A percentile compares a stretch with the other conserved stretches of the same genome.
phyloP scores from a whole-genome alignment of 768 basidiomycete species.

The Naganishia friedmannii region DNA sequence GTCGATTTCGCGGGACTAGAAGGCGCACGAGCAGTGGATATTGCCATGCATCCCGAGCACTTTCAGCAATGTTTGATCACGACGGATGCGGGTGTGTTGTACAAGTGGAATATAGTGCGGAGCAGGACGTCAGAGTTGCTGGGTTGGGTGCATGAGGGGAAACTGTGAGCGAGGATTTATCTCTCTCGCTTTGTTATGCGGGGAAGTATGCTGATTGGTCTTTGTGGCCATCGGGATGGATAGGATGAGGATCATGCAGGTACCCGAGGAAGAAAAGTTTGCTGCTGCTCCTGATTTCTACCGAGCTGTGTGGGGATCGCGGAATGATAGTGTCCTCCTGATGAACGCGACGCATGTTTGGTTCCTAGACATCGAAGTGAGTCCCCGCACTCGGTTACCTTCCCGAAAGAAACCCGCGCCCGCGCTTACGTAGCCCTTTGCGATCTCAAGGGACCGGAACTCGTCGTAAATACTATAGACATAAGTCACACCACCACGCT shows the following conservation, averaged over 20 bases:
- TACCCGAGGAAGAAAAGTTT: neutral
- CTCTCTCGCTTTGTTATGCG: too few species aligned
- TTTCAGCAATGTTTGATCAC: slow-evolving; percentile 19
- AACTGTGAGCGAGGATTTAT: neutral
- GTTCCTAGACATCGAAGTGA: slow-evolving; percentile 10
- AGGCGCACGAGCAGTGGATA: neutral
- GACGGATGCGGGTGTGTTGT: slow-evolving; percentile 8
- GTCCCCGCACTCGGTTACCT: neutral
- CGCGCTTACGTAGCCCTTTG: neutral
- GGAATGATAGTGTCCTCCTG: neutral
- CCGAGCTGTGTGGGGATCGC: slow-evolving; percentile 18
- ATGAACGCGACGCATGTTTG: neutral
- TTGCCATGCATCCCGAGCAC: slow-evolving; percentile 6
- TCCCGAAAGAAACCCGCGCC: neutral
- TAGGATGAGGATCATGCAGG: neutral
- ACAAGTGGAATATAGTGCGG: slow-evolving; percentile 12
- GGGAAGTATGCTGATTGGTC: too few species aligned
- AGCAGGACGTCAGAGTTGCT: neutral
- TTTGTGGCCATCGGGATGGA: too few species aligned
- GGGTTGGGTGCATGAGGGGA: slow-evolving; percentile 2
- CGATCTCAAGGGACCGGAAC: neutral
- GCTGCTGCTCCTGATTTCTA: neutral
- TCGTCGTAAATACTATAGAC: slow-evolving; percentile 9
- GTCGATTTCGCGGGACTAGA: slow-evolving; percentile 7
- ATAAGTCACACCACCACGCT: neutral